Evolutionary conservation across 495 filamentous ascomycete species (phyloP).

Genomic region (Parathielavia hyrcaniae): DNA sequence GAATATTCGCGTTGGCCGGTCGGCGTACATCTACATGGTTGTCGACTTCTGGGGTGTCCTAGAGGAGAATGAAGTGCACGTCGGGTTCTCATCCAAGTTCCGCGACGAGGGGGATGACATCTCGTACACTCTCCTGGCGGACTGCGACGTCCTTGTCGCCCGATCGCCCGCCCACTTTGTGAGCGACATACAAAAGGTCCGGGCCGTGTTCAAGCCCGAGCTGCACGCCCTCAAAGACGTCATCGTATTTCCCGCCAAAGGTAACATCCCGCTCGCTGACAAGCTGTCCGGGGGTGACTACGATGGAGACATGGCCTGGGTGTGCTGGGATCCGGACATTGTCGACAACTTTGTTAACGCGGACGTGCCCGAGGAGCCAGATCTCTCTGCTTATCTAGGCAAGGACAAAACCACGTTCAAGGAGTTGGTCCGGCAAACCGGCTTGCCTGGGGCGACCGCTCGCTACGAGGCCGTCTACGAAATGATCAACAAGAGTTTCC

Average conservation of each 20-base stretch:
- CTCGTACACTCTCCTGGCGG: slow-evolving; percentile 55
- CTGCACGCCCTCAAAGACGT: slow-evolving; percentile 77
- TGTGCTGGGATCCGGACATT: slow-evolving; percentile 79
- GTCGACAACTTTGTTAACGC: slow-evolving; percentile 72
- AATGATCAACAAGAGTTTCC: slow-evolving; percentile 52
- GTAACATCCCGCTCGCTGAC: slow-evolving; percentile 62
- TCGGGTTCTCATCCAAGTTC: slow-evolving; percentile 69
- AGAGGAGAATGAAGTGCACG: slow-evolving; percentile 67
- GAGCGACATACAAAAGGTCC: slow-evolving; percentile 75
- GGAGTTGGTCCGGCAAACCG: slow-evolving; percentile 33
- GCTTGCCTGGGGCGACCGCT: not conserved
- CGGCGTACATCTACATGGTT: slow-evolving; percentile 73
- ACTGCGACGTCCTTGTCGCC: slow-evolving; percentile 77
- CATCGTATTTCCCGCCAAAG: slow-evolving; percentile 73
- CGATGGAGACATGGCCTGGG: slow-evolving; percentile 84
- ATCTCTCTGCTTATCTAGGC: slow-evolving; percentile 50
- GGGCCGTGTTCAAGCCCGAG: slow-evolving; percentile 53
- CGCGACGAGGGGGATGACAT: slow-evolving; percentile 45
- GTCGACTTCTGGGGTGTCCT: slow-evolving; percentile 70
- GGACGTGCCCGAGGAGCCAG: slow-evolving; percentile 44
- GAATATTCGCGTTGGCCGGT: slow-evolving; percentile 66
- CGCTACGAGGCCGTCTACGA: slow-evolving; percentile 26
- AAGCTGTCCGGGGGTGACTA: slow-evolving; percentile 92
- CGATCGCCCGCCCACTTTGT: slow-evolving; percentile 72
- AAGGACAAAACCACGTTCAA: slow-evolving; percentile 51